Evolutionary conservation across 1,139 yeast species (phyloP).

Genomic region (Candida sanyaensis): DNA sequence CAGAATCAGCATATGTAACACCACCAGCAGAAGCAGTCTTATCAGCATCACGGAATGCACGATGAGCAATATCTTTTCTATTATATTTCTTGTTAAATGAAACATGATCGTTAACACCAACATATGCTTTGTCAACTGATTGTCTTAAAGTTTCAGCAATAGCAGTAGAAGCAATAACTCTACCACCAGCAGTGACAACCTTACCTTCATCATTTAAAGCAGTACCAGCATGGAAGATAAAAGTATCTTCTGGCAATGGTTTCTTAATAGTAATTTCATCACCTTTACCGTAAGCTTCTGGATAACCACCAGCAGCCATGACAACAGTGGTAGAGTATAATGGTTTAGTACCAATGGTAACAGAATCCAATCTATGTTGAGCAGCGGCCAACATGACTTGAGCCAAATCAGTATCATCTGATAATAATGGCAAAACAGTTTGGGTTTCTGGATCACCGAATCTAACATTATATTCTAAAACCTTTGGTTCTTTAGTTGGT

Average conservation of each 20-base stretch:
- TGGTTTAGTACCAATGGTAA: slow-evolving; percentile 60
- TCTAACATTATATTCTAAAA: slow-evolving; percentile 94
- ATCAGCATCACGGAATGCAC: slow-evolving; percentile 73
- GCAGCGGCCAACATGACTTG: slow-evolving; percentile 92
- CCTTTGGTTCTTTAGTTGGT: slow-evolving; percentile 80
- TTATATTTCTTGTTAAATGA: slow-evolving; percentile 73
- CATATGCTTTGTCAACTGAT: slow-evolving; percentile 85
- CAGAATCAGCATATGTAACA: slow-evolving; percentile 89
- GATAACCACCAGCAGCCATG: slow-evolving; percentile 97
- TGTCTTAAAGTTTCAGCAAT: slow-evolving; percentile 71
- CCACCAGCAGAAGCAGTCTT: slow-evolving; percentile 27
- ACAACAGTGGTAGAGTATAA: slow-evolving; percentile 89
- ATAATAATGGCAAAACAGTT: slow-evolving; percentile 84
- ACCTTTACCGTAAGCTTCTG: slow-evolving; percentile 83
- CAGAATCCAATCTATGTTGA: slow-evolving; percentile 90
- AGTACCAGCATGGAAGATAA: slow-evolving; percentile 96
- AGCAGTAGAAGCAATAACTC: slow-evolving; percentile 95
- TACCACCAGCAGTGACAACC: slow-evolving; percentile 88
- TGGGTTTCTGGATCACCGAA: slow-evolving; percentile 99
- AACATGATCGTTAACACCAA: slow-evolving; percentile 71
- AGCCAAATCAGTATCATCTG: slow-evolving; percentile 85
- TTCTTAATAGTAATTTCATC: slow-evolving; percentile 69
- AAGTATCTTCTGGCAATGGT: slow-evolving; percentile 55
- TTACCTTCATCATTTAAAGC: slow-evolving; percentile 50
- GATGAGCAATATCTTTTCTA: slow-evolving; percentile 93